Conservation (phyloP, 352 stramenopile genomes). For the Pythium utonaiense region DNA sequence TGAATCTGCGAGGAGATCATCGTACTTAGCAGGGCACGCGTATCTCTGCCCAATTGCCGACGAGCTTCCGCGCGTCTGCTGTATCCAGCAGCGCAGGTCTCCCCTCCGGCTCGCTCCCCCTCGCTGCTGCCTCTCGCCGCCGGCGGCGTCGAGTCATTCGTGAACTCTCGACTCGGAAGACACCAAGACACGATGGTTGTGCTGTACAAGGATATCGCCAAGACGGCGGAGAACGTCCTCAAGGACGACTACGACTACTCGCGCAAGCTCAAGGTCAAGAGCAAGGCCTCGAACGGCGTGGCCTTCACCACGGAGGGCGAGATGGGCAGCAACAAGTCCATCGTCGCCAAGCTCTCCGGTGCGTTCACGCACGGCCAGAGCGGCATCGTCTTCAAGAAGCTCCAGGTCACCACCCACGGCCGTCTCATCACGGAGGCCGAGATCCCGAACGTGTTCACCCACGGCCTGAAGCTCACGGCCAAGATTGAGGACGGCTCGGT, state of each 20-base stretch:
- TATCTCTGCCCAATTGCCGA: constrained; percentile 21
- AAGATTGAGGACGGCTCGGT: constrained; percentile 83
- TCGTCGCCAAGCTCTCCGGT: constrained; percentile 78
- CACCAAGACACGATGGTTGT: constrained; percentile 47
- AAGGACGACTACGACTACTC: constrained; percentile 89
- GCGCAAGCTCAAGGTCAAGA: constrained; percentile 91
- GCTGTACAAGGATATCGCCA: constrained; percentile 86
- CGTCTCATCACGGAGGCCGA: constrained; percentile 74
- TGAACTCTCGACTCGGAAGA: constrained; percentile 33
- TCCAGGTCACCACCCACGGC: constrained; percentile 83
- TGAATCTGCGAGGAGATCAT: constrained; percentile 32
- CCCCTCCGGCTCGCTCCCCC: not conserved
- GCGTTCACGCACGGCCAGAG: constrained; percentile 61
- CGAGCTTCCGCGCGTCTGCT: not conserved
- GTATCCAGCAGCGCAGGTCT: too few species aligned
- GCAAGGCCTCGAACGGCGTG: constrained; percentile 81
- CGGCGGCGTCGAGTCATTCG: constrained; percentile 33
- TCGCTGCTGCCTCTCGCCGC: constrained; percentile 4
- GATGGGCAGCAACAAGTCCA: constrained; percentile 85
- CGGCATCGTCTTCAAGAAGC: constrained; percentile 82
- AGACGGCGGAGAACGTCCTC: constrained; percentile 83
- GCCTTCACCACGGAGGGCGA: constrained; percentile 85
- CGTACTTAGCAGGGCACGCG: constrained; percentile 38
- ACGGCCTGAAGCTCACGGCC: constrained; percentile 76
- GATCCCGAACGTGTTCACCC: constrained; percentile 74